Evolutionary conservation across 2,329 filamentous ascomycete genomes (phyloP).

Genomic region (Clarireedia monteithiana): DNA sequence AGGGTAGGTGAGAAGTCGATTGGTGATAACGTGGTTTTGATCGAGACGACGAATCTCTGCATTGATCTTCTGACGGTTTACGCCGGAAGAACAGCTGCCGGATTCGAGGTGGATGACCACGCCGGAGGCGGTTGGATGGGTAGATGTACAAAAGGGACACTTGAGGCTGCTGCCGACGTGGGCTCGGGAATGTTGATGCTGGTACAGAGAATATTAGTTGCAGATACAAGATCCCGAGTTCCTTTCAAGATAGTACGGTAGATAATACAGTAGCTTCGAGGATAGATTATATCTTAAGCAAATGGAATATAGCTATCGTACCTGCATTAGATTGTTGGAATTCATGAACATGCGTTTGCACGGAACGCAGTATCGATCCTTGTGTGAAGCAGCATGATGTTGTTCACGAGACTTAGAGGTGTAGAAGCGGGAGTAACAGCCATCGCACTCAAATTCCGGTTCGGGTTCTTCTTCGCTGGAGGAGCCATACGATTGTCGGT

Average conservation of each 20-base stretch:
- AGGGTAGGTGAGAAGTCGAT: slow-evolving; percentile 41
- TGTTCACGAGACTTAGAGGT: slow-evolving; percentile 14
- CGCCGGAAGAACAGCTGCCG: slow-evolving; percentile 37
- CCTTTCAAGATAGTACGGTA: background rate
- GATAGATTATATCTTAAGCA: background rate
- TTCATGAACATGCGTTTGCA: slow-evolving; percentile 20
- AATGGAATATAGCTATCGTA: background rate
- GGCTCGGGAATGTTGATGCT: slow-evolving; percentile 47
- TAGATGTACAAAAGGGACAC: slow-evolving; percentile 48
- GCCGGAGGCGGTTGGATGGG: slow-evolving; percentile 44
- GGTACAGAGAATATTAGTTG: background rate
- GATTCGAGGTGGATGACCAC: slow-evolving; percentile 52
- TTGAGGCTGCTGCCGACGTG: slow-evolving; percentile 38
- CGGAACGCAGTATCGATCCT: slow-evolving; percentile 17
- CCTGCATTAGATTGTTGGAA: slow-evolving; percentile 20
- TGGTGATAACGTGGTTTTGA: slow-evolving; percentile 40
- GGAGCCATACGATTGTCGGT: background rate
- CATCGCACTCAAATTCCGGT: slow-evolving; percentile 16
- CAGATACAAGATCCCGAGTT: too few relatives aligned
- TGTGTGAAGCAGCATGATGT: slow-evolving; percentile 11
- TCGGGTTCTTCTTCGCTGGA: background rate
- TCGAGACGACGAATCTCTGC: slow-evolving; percentile 39
- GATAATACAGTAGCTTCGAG: background rate
- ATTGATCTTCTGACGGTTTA: slow-evolving; percentile 44
- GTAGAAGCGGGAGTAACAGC: slow-evolving; percentile 13